Conservation (phyloP, 805 yeast genomes). For the Metschnikowia vanudenii region DNA sequence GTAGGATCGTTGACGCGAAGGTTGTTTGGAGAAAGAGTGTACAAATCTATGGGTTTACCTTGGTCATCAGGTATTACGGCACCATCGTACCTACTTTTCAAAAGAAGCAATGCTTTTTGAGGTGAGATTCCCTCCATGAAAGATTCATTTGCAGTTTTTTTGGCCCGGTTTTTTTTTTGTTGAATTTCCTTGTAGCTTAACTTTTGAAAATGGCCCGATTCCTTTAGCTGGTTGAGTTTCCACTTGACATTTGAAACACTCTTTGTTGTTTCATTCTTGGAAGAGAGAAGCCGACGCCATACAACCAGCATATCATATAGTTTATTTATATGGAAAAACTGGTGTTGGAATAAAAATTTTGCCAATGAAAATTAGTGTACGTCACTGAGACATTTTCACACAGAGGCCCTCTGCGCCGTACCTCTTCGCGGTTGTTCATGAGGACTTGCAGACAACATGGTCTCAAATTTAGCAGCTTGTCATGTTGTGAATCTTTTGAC, state of each 20-base stretch:
- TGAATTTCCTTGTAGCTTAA: constrained; percentile 20
- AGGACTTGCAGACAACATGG: background rate
- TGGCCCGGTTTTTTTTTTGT: constrained; percentile 9
- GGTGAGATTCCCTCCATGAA: constrained; percentile 8
- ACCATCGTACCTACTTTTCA: constrained; percentile 32
- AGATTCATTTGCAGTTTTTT: constrained; percentile 1
- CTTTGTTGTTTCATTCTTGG: background rate
- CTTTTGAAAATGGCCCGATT: constrained; percentile 28
- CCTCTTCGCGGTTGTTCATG: background rate
- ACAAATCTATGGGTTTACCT: constrained; percentile 27
- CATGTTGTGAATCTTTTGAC: background rate
- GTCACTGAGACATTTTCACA: background rate
- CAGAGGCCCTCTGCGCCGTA: constrained; percentile 2
- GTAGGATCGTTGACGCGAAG: constrained; percentile 22
- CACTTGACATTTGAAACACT: constrained; percentile 13
- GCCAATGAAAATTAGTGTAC: too few relatives aligned
- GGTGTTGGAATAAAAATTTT: too few relatives aligned
- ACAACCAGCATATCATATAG: background rate
- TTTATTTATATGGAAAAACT: too few relatives aligned
- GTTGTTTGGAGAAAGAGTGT: constrained; percentile 24
- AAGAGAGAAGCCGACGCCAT: constrained; percentile 2
- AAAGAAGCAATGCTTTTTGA: constrained; percentile 27
- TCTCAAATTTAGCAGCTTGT: background rate
- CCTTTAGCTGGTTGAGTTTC: constrained; percentile 28
- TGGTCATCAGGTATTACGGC: constrained; percentile 23